A percentile compares a stretch with the other conserved stretches of the same genome.
phyloP scores from a whole-genome alignment of 306 rosid species.

The Dryas alaskensis region DNA sequence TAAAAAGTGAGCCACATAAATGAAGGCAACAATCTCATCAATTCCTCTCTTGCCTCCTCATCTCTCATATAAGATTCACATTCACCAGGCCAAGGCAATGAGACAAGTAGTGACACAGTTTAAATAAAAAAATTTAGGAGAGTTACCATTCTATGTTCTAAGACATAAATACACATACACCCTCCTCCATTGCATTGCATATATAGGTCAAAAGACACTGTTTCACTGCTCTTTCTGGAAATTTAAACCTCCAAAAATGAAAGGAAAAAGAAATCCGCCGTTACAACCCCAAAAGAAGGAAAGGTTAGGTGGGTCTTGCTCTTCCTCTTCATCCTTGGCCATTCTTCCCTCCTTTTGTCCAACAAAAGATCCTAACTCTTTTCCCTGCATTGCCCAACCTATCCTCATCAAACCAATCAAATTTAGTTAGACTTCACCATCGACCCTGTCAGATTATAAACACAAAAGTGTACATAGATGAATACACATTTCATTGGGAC shows the following conservation, averaged over 20 bases:
- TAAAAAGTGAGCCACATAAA: slow-evolving; percentile 16
- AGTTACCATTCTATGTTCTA: slow-evolving; percentile 38
- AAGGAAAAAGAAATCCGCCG: slow-evolving; percentile 29
- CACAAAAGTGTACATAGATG: slow-evolving; percentile 45
- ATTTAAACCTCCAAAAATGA: slow-evolving; percentile 19
- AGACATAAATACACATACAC: slow-evolving; percentile 40
- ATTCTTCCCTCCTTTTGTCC: slow-evolving; percentile 8
- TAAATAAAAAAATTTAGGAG: slow-evolving; percentile 28
- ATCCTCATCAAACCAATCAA: slow-evolving; percentile 56
- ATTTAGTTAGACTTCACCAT: slow-evolving; percentile 46
- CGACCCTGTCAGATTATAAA: slow-evolving; percentile 67
- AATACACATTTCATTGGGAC: slow-evolving; percentile 32
- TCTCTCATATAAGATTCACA: background rate
- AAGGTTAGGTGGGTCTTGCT: slow-evolving; percentile 36
- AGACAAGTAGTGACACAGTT: slow-evolving; percentile 25
- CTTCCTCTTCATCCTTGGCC: slow-evolving; percentile 21
- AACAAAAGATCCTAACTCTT: background rate
- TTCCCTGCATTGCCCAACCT: slow-evolving; percentile 13
- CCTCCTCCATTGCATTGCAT: slow-evolving; percentile 33
- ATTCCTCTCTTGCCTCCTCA: background rate
- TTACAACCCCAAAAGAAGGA: slow-evolving; percentile 44
- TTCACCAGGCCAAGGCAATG: slow-evolving; percentile 16
- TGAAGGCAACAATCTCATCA: background rate
- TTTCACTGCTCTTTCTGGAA: slow-evolving; percentile 40
- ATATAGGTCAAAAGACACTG: slow-evolving; percentile 46